A percentile compares a stretch with the other conserved stretches of the same genome.
phyloP scores from a whole-genome alignment of 2,329 filamentous ascomycete genomes.

The Pseudogymnoascus sp. region DNA sequence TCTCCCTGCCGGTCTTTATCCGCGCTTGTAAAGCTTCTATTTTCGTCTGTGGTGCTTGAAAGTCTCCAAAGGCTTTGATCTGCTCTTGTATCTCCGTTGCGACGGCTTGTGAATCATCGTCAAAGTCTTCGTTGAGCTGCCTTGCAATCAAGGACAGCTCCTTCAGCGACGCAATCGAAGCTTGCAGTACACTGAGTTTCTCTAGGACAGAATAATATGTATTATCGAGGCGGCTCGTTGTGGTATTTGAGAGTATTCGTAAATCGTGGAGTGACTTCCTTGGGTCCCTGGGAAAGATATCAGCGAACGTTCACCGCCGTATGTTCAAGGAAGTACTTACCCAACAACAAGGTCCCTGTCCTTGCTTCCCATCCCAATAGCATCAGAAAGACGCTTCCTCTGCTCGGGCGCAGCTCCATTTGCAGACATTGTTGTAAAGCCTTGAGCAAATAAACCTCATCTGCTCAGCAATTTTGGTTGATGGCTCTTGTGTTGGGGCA shows the following conservation, averaged over 20 bases:
- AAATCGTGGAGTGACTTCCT: slow-evolving; percentile 47
- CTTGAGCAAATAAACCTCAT: background rate
- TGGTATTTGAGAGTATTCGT: slow-evolving; percentile 51
- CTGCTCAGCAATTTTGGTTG: background rate
- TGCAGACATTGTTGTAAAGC: slow-evolving; percentile 5
- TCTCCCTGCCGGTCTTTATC: slow-evolving; percentile 51
- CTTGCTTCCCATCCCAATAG: background rate
- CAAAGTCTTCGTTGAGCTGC: slow-evolving; percentile 51
- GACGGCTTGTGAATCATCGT: slow-evolving; percentile 50
- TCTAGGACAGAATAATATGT: slow-evolving; percentile 68
- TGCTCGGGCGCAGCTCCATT: slow-evolving; percentile 4
- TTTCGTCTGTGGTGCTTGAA: slow-evolving; percentile 56
- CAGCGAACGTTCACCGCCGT: slow-evolving; percentile 10
- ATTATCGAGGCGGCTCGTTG: slow-evolving; percentile 61
- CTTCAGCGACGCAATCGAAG: slow-evolving; percentile 56
- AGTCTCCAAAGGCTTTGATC: slow-evolving; percentile 52
- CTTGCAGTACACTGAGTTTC: slow-evolving; percentile 56
- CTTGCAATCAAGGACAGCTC: slow-evolving; percentile 57
- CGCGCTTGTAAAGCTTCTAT: slow-evolving; percentile 56
- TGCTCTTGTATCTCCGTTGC: slow-evolving; percentile 47
- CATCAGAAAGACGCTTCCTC: background rate
- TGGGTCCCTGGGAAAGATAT: slow-evolving; percentile 37
- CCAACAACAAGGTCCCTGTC: slow-evolving; percentile 1
- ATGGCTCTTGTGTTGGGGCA: background rate
- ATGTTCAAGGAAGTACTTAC: background rate